Conservation (phyloP, 2,329 filamentous ascomycete genomes). For the Neophaeococcomyces aloes region DNA sequence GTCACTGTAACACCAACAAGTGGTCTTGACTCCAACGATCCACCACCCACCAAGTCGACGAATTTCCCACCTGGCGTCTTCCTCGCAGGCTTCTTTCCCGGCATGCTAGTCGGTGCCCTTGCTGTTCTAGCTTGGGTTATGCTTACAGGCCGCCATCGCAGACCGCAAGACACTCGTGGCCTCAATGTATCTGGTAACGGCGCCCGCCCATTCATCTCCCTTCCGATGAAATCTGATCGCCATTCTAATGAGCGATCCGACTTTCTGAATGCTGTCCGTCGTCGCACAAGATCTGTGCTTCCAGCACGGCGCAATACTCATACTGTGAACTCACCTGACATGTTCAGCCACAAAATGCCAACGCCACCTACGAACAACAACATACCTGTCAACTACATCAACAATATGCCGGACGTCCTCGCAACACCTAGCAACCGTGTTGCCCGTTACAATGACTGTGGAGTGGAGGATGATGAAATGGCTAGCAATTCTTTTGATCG, state of each 20-base stretch:
- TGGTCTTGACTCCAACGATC: conserved; percentile 17
- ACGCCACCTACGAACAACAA: conserved; percentile 19
- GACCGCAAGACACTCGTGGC: conserved; percentile 13
- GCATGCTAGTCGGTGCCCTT: conserved; percentile 38
- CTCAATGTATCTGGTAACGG: neutral
- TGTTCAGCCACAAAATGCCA: conserved; percentile 19
- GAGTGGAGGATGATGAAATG: conserved; percentile 10
- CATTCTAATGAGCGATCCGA: conserved; percentile 27
- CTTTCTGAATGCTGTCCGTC: conserved; percentile 33
- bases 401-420: conserved; percentile 16
- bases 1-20: conserved; percentile 9
- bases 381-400: conserved; percentile 9
- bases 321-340: conserved; percentile 5
- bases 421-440: conserved; percentile 22
- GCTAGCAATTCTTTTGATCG: conserved; percentile 21
- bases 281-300: conserved; percentile 20
- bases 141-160: conserved; percentile 26
- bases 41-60: conserved; percentile 23
- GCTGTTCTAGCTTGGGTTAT: conserved; percentile 42
- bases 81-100: conserved; percentile 37
- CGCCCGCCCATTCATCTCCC: conserved; percentile 19
- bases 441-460: conserved; percentile 9
- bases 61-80: conserved; percentile 34
- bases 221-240: conserved; percentile 17
- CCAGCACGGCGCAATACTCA: conserved; percentile 9